Percentiles rank a stretch among this genome's conserved stretches.
These are phyloP conservation scores for Hylodesmum podocarpum DNA, from an alignment of 306 rosid species.

Conservation along the genomic window DNA sequence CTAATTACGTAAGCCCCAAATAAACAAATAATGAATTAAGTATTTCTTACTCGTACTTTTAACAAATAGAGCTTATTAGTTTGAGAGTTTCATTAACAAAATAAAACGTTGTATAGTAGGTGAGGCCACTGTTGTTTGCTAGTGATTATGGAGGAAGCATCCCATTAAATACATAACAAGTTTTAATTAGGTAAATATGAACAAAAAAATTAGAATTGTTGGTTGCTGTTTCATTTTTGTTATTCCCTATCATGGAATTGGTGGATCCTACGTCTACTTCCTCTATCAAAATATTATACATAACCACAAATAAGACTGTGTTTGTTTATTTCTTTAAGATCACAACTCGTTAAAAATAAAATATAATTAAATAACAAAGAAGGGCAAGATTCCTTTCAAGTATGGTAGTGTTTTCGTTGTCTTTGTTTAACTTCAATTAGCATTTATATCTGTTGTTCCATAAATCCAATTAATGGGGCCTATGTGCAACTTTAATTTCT, in stretches of 20 bases:
- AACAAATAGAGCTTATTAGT: not conserved
- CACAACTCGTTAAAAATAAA: conserved; percentile 18
- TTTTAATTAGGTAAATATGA: no score
- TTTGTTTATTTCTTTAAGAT: conserved; percentile 35
- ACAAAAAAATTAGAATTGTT: no score
- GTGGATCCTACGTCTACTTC: no score
- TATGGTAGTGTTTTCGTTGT: conserved; percentile 1
- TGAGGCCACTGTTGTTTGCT: not conserved
- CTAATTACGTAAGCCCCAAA: not conserved
- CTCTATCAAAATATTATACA: conserved; percentile 22
- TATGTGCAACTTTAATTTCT: conserved; percentile 9
- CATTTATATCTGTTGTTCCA: not conserved
- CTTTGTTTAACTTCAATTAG: conserved; percentile 12
- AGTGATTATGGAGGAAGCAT: no score
- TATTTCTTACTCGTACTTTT: not conserved
- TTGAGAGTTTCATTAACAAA: not conserved
- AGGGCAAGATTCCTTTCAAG: conserved; percentile 30
- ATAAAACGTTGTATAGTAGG: not conserved
- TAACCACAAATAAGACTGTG: conserved; percentile 8
- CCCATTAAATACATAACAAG: no score
- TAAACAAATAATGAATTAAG: not conserved
- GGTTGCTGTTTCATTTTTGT: conserved; percentile 58
- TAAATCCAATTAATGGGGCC: conserved; percentile 11
- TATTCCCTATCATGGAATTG: no score
- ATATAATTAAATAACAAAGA: not conserved